Conservation (phyloP, 169 alveolate species). For the Nephromyces sp. region DNA sequence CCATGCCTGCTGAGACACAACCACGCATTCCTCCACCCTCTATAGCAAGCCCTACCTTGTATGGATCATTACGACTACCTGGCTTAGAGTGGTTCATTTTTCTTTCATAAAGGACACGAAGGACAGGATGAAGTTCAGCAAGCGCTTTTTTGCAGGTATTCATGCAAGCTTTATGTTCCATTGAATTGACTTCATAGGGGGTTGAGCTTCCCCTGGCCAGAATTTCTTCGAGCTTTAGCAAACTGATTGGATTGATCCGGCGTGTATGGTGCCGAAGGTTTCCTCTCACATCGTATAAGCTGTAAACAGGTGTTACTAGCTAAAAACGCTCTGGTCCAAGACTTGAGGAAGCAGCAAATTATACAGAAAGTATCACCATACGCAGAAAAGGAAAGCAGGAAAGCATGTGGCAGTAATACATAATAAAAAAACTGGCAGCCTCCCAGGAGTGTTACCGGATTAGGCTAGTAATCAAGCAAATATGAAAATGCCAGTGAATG, state of each 20-base stretch:
- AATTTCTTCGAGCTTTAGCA: not conserved
- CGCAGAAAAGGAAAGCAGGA: too few species aligned
- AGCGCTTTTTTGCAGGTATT: not conserved
- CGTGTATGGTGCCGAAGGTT: slow-evolving; percentile 12
- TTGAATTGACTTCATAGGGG: not conserved
- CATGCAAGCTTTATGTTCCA: not conserved
- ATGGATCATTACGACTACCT: not conserved
- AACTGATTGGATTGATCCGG: slow-evolving; percentile 12
- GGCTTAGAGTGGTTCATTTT: not conserved
- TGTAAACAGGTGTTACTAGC: too few species aligned
- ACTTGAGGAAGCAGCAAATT: too few species aligned
- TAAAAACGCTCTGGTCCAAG: too few species aligned
- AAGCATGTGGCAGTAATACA: too few species aligned
- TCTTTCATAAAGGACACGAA: not conserved
- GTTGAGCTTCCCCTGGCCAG: slow-evolving; percentile 10
- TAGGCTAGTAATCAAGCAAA: too few species aligned
- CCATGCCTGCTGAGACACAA: slow-evolving; percentile 37
- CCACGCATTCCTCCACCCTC: slow-evolving; percentile 41
- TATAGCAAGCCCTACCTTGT: slow-evolving; percentile 18
- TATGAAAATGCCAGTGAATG: too few species aligned
- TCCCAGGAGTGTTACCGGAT: too few species aligned
- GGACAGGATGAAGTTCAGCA: not conserved
- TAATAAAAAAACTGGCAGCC: too few species aligned
- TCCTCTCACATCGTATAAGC: slow-evolving; percentile 24
- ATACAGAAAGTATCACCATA: too few species aligned